Evolutionary conservation across 768 basidiomycete species (phyloP), one percentile per base, ranked within the genome.

Genomic region (Rhizopogon rudus): DNA sequence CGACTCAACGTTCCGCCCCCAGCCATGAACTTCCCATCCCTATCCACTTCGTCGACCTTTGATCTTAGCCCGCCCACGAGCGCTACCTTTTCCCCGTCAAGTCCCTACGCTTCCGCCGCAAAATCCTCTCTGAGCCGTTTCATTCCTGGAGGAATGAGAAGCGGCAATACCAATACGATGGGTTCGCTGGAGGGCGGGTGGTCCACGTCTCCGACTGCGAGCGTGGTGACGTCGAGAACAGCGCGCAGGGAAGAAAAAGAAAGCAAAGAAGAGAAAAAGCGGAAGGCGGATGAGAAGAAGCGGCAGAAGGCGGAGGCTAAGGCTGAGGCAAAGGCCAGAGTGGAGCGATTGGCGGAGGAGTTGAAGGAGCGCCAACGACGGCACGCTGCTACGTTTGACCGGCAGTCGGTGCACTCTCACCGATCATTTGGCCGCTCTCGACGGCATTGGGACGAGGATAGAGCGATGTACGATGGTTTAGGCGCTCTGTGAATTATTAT

Each of bases 281-380:
- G 67, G 53, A 80, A 73, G 65, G 74, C 71, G 22, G 73, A 77
- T 53, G 74, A 75, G 44, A 76, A 77, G 64, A 62, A 54, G 58
- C 66, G 69, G 66, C 72, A 74, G 57, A 79, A 76, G 67, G 73
- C 75, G 6, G 69, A 74, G 51, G 68, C 72, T 52, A 69, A 72
- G 25, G 73, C 75, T 9, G 69, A 74, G 51, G 65, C 71, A 46
- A 69, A 71, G 35, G 71, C 71, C 52, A 73, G 66, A 59, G 67
- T 66, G 33, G 75, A 77, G 55, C 71, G 71, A 50, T 68, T 81
- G 33, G 79, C 80, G n/a, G 62, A 69, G 53, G 71, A 78, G 45
- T 69, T 81, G 57, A 77, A 75, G 63, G 70, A 71, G 50, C 69
- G 64, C 62, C 58, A 65, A 67, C 61, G 71, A 57, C 72, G 71